A percentile compares a stretch with the other conserved stretches of the same genome.
Evolutionary conservation across 192 early-diverging fungal genomes (phyloP).

Genomic region (Podila epicladia): DNA sequence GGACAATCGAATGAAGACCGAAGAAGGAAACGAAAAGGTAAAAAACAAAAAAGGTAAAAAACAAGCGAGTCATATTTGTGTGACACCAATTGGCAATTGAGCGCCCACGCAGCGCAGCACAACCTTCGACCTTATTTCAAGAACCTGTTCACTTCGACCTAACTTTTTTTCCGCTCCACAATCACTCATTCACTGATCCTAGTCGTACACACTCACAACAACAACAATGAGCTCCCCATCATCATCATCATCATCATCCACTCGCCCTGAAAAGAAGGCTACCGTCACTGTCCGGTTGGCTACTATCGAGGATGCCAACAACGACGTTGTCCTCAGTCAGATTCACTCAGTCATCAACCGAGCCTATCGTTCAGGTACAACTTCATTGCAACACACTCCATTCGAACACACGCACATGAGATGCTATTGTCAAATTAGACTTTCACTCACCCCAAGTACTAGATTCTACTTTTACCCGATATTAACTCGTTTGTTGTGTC

Average conservation of each 20-base stretch:
- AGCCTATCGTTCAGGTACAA: slow-evolving; percentile 58
- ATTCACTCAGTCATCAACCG: slow-evolving; percentile 54
- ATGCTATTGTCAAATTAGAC: too few species aligned
- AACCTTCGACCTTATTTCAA: too few species aligned
- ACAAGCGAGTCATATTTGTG: too few species aligned
- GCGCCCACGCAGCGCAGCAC: too few species aligned
- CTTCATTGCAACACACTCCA: too few species aligned
- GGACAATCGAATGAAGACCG: too few species aligned
- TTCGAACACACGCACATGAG: too few species aligned
- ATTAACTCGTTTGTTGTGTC: neutral
- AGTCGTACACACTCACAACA: neutral
- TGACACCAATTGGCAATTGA: too few species aligned
- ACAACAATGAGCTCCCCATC: slow-evolving; percentile 6
- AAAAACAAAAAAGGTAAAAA: too few species aligned
- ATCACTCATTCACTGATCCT: neutral
- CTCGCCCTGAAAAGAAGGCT: slow-evolving; percentile 34
- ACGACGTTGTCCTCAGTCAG: slow-evolving; percentile 7
- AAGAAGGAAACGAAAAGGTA: too few species aligned
- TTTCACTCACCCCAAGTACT: too few species aligned
- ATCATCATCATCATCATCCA: neutral
- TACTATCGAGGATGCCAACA: slow-evolving; percentile 21
- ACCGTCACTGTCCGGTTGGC: slow-evolving; percentile 41
- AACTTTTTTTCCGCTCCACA: neutral
- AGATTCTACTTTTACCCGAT: neutral
- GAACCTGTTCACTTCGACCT: too few species aligned